phyloP scores from a whole-genome alignment of 2,329 filamentous ascomycete genomes.

The Aureobasidium subglaciale region DNA sequence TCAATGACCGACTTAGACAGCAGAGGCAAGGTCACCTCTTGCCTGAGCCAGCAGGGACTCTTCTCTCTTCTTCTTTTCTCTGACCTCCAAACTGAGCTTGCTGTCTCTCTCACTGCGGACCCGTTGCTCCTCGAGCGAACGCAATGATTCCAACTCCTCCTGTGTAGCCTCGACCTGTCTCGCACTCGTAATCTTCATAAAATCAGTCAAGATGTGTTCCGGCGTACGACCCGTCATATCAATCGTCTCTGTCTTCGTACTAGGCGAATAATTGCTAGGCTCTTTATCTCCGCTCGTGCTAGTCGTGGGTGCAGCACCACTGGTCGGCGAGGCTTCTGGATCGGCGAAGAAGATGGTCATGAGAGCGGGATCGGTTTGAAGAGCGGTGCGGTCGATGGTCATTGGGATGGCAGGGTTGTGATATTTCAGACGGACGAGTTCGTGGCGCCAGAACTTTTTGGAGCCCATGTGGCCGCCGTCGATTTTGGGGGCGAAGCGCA shows the following conservation, averaged over 20 bases:
- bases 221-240: constrained; percentile 57
- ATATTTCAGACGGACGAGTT: constrained; percentile 82
- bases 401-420: constrained; percentile 84
- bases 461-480: constrained; percentile 65
- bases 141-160: constrained; percentile 54
- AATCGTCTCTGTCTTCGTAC: constrained; percentile 35
- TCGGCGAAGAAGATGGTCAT: constrained; percentile 58
- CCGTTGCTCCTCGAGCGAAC: constrained; percentile 49
- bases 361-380: constrained; percentile 50
- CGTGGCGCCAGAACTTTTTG: constrained; percentile 80
- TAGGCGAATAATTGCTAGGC: constrained; percentile 26
- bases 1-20: not conserved
- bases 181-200: constrained; percentile 58
- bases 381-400: constrained; percentile 63
- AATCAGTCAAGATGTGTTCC: constrained; percentile 54
- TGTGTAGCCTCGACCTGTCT: constrained; percentile 48
- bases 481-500: constrained; percentile 60
- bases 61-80: constrained; percentile 55
- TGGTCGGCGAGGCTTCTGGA: constrained; percentile 26
- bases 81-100: constrained; percentile 44
- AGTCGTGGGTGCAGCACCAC: constrained; percentile 20
- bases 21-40: constrained; percentile 38
- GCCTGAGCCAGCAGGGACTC: constrained; percentile 52
- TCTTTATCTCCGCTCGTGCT: constrained; percentile 26
- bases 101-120: constrained; percentile 49